Evolutionary conservation across 345 rosid genomes (phyloP).

Genomic region (Xanthoceras sorbifolium): DNA sequence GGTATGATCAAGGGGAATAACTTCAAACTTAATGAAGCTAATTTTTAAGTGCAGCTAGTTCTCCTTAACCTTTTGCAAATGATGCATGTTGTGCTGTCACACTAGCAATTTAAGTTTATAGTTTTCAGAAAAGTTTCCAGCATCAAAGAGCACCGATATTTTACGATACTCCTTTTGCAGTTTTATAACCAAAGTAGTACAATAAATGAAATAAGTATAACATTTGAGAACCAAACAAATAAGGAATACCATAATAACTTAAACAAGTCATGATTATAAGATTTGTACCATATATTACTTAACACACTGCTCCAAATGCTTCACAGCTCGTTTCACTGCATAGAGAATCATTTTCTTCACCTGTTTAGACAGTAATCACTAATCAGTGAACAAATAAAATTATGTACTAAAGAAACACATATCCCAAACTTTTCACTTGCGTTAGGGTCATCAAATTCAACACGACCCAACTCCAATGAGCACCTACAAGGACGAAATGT

Average conservation of each 20-base stretch:
- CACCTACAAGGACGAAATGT: background rate
- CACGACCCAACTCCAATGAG: no score
- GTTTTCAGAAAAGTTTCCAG: background rate
- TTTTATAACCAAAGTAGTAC: background rate
- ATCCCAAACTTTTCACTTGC: background rate
- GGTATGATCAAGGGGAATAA: no score
- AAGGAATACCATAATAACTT: background rate
- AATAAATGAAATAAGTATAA: background rate
- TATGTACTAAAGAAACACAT: no score
- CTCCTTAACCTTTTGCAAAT: no score
- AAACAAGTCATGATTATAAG: background rate
- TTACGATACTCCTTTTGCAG: background rate
- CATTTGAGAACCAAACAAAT: background rate
- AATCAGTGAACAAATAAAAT: background rate
- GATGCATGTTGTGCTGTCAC: background rate
- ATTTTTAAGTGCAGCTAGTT: no score
- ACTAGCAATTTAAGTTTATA: background rate
- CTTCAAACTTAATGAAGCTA: no score
- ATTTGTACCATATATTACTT: constrained; percentile 4
- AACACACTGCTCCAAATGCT: constrained; percentile 17
- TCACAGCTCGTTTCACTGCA: constrained; percentile 38
- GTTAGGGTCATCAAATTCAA: no score
- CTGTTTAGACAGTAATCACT: constrained; percentile 31
- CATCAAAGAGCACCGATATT: background rate
- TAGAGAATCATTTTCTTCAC: constrained; percentile 56